These are phyloP conservation scores for Heimioporus sp. DNA, from an alignment of 768 basidiomycete genomes.

Conservation along the genomic window DNA sequence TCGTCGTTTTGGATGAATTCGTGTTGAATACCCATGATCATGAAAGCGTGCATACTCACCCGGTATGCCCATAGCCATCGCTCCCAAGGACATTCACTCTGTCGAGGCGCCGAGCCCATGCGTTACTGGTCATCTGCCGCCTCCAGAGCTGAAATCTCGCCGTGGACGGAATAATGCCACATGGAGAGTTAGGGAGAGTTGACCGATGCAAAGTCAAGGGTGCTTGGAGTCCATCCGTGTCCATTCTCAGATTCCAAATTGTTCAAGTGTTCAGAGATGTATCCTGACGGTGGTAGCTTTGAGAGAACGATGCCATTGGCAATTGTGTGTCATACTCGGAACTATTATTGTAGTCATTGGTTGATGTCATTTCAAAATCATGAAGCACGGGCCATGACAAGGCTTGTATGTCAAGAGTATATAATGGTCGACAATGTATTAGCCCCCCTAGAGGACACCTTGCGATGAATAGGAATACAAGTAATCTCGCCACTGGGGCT, in stretches of 20 bases:
- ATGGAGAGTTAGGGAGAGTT: neutral
- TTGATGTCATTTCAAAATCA: too few relatives aligned
- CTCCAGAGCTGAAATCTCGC: constrained; percentile 23
- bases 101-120: constrained; percentile 44
- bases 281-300: too few relatives aligned
- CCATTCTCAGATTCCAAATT: constrained; percentile 10
- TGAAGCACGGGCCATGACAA: too few relatives aligned
- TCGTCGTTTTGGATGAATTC: neutral
- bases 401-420: constrained; percentile 85
- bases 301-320: too few relatives aligned
- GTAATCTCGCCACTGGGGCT: constrained; percentile 78
- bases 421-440: constrained; percentile 87
- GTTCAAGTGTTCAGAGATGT: neutral
- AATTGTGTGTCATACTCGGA: too few relatives aligned
- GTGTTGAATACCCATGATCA: neutral
- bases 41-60: constrained; percentile 41
- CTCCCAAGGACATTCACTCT: constrained; percentile 73
- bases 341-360: too few relatives aligned
- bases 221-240: neutral
- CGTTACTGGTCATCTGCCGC: constrained; percentile 20
- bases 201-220: constrained; percentile 4
- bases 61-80: constrained; percentile 61
- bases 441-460: constrained; percentile 91
- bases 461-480: constrained; percentile 90
- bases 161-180: constrained; percentile 17